Conservation (phyloP, 2,329 filamentous ascomycete species). For the Phaeosphaeria sp. region DNA sequence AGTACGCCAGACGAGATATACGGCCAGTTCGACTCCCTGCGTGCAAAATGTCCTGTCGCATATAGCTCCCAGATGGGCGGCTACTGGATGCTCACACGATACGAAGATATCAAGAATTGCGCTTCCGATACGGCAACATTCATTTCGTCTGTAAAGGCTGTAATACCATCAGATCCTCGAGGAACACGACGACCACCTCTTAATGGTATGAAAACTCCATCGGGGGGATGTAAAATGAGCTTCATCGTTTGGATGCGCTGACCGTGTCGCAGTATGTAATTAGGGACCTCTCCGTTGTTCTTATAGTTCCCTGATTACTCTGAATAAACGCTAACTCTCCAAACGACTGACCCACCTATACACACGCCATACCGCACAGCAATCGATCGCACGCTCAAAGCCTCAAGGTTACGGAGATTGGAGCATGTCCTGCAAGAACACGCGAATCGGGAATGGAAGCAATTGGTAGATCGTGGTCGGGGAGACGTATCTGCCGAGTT, state of each 20-base stretch:
- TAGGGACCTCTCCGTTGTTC: background rate
- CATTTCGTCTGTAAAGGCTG: background rate
- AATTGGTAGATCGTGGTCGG: background rate
- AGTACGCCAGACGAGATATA: background rate
- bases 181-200: background rate
- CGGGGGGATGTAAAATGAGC: background rate
- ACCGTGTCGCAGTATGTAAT: background rate
- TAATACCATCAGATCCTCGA: background rate
- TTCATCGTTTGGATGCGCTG: background rate
- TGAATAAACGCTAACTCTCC: background rate
- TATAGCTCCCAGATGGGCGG: conserved; percentile 1
- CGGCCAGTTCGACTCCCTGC: background rate
- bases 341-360: background rate
- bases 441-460: background rate
- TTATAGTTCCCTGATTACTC: too few species aligned
- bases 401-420: background rate
- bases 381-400: background rate
- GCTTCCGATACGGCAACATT: background rate
- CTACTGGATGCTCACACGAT: background rate
- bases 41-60: background rate
- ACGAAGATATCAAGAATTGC: background rate
- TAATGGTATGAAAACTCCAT: background rate
- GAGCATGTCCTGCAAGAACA: background rate
- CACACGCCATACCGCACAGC: background rate
- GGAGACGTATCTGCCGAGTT: background rate